These are phyloP conservation scores for Termitomyces sp. DNA, from an alignment of 768 basidiomycete genomes.

Conservation along the genomic window DNA sequence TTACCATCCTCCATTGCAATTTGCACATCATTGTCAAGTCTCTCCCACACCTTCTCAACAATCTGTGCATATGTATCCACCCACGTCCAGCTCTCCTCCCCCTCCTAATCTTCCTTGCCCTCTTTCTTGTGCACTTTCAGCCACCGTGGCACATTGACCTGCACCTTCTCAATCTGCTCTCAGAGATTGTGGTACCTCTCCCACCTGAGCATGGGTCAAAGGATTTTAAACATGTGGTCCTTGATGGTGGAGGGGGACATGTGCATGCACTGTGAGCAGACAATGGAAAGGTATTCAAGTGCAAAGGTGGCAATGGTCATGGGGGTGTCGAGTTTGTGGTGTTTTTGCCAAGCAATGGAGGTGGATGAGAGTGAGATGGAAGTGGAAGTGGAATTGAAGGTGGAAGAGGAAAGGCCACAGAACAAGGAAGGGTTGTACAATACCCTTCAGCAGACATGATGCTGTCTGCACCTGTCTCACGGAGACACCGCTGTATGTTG, in stretches of 20 bases:
- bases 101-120: background rate
- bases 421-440: conserved; percentile 91
- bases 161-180: background rate
- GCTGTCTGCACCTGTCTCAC: conserved; percentile 36
- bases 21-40: background rate
- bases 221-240: conserved; percentile 89
- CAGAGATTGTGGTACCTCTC: conserved; percentile 25
- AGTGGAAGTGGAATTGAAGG: background rate
- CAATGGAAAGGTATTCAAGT: conserved; percentile 51
- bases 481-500: background rate
- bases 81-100: background rate
- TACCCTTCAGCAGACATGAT: conserved; percentile 95
- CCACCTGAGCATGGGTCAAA: conserved; percentile 66
- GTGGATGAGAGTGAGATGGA: background rate
- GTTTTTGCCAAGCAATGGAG: background rate
- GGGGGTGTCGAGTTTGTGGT: background rate
- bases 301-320: background rate
- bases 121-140: background rate
- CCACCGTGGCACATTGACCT: background rate
- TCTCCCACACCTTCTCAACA: background rate
- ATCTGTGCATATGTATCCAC: background rate
- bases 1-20: background rate
- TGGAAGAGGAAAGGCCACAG: conserved; percentile 22
- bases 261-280: conserved; percentile 61
- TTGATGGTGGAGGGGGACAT: conserved; percentile 67